These are phyloP conservation scores for Peterozyma toletana DNA, from an alignment of 805 yeast species.

Conservation along the genomic window DNA sequence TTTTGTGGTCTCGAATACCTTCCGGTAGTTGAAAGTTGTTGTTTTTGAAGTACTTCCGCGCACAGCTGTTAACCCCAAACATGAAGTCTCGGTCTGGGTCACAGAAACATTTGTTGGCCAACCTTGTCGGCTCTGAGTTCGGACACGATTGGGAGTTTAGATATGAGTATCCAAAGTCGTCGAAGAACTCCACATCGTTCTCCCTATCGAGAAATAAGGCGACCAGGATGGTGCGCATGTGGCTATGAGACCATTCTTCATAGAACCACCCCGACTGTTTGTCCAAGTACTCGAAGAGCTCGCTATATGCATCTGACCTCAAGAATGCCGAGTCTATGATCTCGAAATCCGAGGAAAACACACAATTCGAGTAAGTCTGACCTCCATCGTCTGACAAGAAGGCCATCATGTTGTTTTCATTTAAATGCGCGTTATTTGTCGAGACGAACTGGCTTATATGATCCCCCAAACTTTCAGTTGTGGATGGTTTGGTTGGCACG, in stretches of 20 bases:
- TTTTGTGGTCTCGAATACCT: background rate
- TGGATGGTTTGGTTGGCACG: background rate
- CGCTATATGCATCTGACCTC: slow-evolving; percentile 36
- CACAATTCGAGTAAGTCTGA: slow-evolving; percentile 38
- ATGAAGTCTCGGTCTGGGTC: slow-evolving; percentile 12
- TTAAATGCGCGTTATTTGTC: slow-evolving; percentile 25
- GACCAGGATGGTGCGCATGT: slow-evolving; percentile 35
- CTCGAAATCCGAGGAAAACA: slow-evolving; percentile 56
- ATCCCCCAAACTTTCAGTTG: slow-evolving; percentile 26
- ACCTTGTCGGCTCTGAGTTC: slow-evolving; percentile 5
- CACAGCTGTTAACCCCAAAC: background rate
- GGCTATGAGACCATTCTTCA: slow-evolving; percentile 53
- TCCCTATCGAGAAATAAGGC: slow-evolving; percentile 30
- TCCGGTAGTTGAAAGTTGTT: background rate
- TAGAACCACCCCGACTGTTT: slow-evolving; percentile 45
- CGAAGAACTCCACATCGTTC: slow-evolving; percentile 45
- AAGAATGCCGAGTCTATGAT: slow-evolving; percentile 44
- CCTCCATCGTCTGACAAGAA: slow-evolving; percentile 32
- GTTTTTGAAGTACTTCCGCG: background rate
- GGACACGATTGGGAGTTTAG: slow-evolving; percentile 15
- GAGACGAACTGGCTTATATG: slow-evolving; percentile 35
- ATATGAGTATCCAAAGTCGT: slow-evolving; percentile 21
- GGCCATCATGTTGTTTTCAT: slow-evolving; percentile 30
- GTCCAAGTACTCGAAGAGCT: slow-evolving; percentile 39
- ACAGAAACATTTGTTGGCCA: slow-evolving; percentile 17